These are phyloP conservation scores for Leccinum fallax DNA, from an alignment of 1,284 basidiomycete genomes.

Conservation along the genomic window DNA sequence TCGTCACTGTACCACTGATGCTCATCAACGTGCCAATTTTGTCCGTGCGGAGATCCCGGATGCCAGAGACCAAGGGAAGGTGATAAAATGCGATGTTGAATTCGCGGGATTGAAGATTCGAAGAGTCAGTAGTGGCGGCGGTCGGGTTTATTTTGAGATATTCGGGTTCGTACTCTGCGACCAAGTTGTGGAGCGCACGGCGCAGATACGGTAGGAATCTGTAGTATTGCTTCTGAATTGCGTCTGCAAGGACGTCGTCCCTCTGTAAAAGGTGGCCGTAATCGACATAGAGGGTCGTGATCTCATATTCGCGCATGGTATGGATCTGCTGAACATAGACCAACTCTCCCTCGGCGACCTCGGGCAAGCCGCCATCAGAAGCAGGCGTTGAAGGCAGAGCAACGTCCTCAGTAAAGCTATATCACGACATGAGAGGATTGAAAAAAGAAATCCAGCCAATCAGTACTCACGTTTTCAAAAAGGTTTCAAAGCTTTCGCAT, in stretches of 20 bases:
- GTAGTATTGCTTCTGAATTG: slow-evolving; percentile 95
- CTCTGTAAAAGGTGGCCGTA: slow-evolving; percentile 88
- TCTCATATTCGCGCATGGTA: slow-evolving; percentile 89
- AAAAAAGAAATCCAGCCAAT: slow-evolving; percentile 4
- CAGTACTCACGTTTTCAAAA: slow-evolving; percentile 80
- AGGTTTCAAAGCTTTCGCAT: slow-evolving; percentile 86
- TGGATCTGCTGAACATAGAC: slow-evolving; percentile 92
- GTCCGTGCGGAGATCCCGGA: slow-evolving; percentile 93
- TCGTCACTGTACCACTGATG: slow-evolving; percentile 95
- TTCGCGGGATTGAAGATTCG: slow-evolving; percentile 89
- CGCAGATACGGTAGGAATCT: slow-evolving; percentile 94
- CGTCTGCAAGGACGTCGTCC: slow-evolving; percentile 91
- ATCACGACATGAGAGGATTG: slow-evolving; percentile 1
- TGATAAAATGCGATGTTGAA: slow-evolving; percentile 97
- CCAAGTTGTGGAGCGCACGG: slow-evolving; percentile 87
- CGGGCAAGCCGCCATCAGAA: slow-evolving; percentile 62
- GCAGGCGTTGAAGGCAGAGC: slow-evolving; percentile 74
- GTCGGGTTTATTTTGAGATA: slow-evolving; percentile 93
- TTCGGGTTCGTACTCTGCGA: slow-evolving; percentile 86
- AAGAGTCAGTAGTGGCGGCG: slow-evolving; percentile 74
- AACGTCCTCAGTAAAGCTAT: slow-evolving; percentile 82
- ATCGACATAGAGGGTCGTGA: slow-evolving; percentile 96
- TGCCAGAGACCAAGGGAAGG: slow-evolving; percentile 91
- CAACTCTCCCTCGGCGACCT: slow-evolving; percentile 61
- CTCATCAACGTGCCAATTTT: slow-evolving; percentile 92